phyloP scores from a whole-genome alignment of 1,284 basidiomycete species.

The Peniophora sp. region DNA sequence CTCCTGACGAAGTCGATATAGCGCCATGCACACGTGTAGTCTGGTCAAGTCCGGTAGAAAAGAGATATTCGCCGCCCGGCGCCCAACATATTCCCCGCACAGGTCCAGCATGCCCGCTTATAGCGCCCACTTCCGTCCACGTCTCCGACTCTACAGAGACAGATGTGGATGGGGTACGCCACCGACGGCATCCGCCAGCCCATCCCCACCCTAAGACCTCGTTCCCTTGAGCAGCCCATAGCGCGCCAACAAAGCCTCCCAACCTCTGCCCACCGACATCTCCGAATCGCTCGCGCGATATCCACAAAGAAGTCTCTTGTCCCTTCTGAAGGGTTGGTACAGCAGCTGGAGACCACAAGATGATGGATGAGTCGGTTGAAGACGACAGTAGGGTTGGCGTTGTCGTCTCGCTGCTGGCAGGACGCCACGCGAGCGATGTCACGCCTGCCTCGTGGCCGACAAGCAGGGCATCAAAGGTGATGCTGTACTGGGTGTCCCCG shows the following conservation, averaged over 20 bases:
- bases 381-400: conserved; percentile 69
- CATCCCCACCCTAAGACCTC: conserved; percentile 83
- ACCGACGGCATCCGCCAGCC: conserved; percentile 87
- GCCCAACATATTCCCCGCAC: conserved; percentile 83
- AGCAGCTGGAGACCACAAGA: conserved; percentile 80
- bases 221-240: conserved; percentile 59
- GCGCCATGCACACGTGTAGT: conserved; percentile 81
- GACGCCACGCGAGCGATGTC: conserved; percentile 81
- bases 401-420: conserved; percentile 20
- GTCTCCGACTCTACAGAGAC: conserved; percentile 22
- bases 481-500: conserved; percentile 58
- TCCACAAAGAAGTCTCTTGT: conserved; percentile 69
- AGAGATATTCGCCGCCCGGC: conserved; percentile 73
- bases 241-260: conserved; percentile 82
- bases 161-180: conserved; percentile 36
- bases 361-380: conserved; percentile 88
- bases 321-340: conserved; percentile 28
- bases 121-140: conserved; percentile 75
- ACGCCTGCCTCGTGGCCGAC: conserved; percentile 89
- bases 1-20: conserved; percentile 11
- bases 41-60: conserved; percentile 80
- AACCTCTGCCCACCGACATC: conserved; percentile 85
- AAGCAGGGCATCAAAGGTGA: conserved; percentile 87
- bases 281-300: conserved; percentile 83
- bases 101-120: conserved; percentile 74